Conservation (phyloP, 805 yeast species). For the Cyberlindnera xylosilytica region DNA sequence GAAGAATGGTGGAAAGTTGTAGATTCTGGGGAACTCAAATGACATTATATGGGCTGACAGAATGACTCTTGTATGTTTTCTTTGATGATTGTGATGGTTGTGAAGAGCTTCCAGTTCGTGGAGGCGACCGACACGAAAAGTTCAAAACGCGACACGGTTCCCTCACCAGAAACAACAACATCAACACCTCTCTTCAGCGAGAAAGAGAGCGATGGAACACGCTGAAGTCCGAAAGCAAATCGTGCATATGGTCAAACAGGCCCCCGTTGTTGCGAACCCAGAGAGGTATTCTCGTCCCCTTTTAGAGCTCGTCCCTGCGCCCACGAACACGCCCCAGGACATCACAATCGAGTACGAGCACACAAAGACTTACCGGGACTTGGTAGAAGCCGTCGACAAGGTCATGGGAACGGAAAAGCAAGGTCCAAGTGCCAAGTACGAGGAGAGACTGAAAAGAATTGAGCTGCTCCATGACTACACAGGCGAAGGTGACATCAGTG, state of each 20-base stretch:
- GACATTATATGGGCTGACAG: constrained; percentile 2
- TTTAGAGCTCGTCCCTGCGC: neutral
- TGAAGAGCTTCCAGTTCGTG: too few species aligned
- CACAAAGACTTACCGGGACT: constrained; percentile 12
- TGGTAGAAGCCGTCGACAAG: constrained; percentile 10
- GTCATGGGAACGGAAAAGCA: constrained; percentile 13
- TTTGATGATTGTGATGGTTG: too few species aligned
- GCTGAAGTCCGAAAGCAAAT: neutral
- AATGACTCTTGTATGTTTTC: neutral
- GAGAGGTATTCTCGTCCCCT: constrained; percentile 1
- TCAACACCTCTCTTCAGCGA: too few species aligned
- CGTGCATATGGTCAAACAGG: neutral
- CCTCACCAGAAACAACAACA: too few species aligned
- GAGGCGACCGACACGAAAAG: too few species aligned
- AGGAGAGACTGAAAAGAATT: neutral
- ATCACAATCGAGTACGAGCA: constrained; percentile 15
- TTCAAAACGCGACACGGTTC: too few species aligned
- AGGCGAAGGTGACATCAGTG: constrained; percentile 3
- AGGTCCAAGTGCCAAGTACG: neutral
- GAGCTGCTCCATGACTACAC: constrained; percentile 9
- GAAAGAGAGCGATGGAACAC: too few species aligned
- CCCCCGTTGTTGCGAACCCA: constrained; percentile 2
- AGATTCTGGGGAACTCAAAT: constrained; percentile 17
- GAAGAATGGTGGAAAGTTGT: constrained; percentile 83
- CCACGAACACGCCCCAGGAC: constrained; percentile 1